phyloP scores from a whole-genome alignment of 495 filamentous ascomycete species.

The Penicillium paradoxum region DNA sequence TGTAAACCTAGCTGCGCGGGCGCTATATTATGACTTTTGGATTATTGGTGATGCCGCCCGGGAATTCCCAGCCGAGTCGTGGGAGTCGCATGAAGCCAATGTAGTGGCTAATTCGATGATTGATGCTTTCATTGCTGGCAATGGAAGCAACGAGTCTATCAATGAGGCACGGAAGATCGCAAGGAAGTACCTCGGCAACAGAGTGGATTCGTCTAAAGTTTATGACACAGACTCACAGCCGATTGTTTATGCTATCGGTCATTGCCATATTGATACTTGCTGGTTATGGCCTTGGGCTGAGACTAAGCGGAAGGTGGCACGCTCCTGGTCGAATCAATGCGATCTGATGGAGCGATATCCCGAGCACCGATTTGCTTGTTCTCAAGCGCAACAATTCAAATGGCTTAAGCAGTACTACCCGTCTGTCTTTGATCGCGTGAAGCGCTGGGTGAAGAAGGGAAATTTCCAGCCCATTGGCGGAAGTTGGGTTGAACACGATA shows the following conservation, averaged over 20 bases:
- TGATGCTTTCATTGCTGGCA: slow-evolving; percentile 75
- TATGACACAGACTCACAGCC: slow-evolving; percentile 70
- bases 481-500: slow-evolving; percentile 98
- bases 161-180: slow-evolving; percentile 76
- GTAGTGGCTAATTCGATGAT: slow-evolving; percentile 83
- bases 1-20: slow-evolving; percentile 78
- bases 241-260: slow-evolving; percentile 81
- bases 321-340: slow-evolving; percentile 95
- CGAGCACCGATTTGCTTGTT: slow-evolving; percentile 86
- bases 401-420: slow-evolving; percentile 92
- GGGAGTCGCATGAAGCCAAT: slow-evolving; percentile 82
- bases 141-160: slow-evolving; percentile 70
- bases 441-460: slow-evolving; percentile 81
- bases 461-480: slow-evolving; percentile 93
- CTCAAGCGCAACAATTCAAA: slow-evolving; percentile 95
- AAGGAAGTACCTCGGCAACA: slow-evolving; percentile 70
- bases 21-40: slow-evolving; percentile 89
- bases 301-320: slow-evolving; percentile 92
- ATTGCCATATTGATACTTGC: slow-evolving; percentile 97
- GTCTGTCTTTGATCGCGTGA: slow-evolving; percentile 80
- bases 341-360: slow-evolving; percentile 91
- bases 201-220: slow-evolving; percentile 76
- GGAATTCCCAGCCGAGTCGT: slow-evolving; percentile 73
- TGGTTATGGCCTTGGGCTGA: slow-evolving; percentile 99
- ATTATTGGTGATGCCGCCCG: slow-evolving; percentile 83